These are phyloP conservation scores for Trichoderma brevicompactum DNA, from an alignment of 2,329 filamentous ascomycete species.

Conservation along the genomic window DNA sequence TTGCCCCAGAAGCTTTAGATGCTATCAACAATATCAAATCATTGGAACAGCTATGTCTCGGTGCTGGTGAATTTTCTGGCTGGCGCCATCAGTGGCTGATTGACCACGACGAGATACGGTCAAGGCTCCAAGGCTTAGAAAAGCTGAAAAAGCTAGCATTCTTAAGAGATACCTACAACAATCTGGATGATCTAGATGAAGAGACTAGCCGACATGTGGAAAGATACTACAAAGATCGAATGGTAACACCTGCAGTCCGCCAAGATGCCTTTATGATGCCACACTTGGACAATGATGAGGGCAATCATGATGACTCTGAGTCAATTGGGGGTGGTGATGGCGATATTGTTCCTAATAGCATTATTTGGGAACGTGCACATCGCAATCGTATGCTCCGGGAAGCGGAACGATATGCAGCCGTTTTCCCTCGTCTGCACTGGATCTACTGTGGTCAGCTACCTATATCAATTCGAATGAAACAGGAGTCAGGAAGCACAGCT, in stretches of 20 bases:
- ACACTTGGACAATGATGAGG: background rate
- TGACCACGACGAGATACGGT: background rate
- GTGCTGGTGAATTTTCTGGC: background rate
- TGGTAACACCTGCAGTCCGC: background rate
- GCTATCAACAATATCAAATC: background rate
- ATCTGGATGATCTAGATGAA: background rate
- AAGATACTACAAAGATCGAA: background rate
- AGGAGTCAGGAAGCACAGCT: background rate
- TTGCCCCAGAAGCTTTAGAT: background rate
- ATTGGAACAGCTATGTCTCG: constrained; percentile 1
- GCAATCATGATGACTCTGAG: background rate
- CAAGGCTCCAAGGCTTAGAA: background rate
- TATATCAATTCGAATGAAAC: background rate
- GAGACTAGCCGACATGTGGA: background rate
- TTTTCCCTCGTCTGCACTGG: constrained; percentile 1
- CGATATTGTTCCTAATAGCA: background rate
- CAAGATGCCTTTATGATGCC: background rate
- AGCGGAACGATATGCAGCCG: background rate
- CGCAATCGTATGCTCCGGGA: constrained; percentile 15
- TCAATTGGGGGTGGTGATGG: background rate
- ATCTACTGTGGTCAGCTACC: constrained; percentile 5
- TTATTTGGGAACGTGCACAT: constrained; percentile 13
- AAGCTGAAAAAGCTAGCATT: constrained; percentile 15
- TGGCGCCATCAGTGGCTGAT: constrained; percentile 4
- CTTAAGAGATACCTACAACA: background rate